Conservation (phyloP, 495 filamentous ascomycete genomes). For the Aspergillus haitiensis region DNA sequence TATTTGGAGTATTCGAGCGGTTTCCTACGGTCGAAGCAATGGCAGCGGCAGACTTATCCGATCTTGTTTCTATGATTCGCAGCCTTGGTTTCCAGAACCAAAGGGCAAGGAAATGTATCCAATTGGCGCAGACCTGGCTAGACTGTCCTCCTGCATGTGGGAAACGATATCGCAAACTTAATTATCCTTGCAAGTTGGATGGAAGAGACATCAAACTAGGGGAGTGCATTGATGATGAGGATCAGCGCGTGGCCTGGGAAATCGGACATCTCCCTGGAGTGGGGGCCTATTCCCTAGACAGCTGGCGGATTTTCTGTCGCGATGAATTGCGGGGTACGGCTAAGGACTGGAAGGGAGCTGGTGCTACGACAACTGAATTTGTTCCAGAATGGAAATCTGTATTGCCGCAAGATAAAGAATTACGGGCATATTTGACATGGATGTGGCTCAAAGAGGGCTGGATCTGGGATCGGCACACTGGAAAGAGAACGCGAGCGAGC, state of each 20-base stretch:
- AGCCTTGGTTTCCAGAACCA: slow-evolving; percentile 74
- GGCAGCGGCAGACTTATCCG: slow-evolving; percentile 54
- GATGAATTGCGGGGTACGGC: slow-evolving; percentile 69
- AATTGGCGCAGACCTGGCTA: slow-evolving; percentile 70
- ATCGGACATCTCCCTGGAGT: slow-evolving; percentile 81
- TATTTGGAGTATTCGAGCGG: slow-evolving; percentile 62
- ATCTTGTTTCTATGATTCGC: slow-evolving; percentile 62
- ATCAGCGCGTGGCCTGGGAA: slow-evolving; percentile 67
- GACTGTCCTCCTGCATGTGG: slow-evolving; percentile 58
- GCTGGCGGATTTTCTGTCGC: slow-evolving; percentile 91
- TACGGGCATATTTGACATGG: slow-evolving; percentile 84
- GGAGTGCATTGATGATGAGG: slow-evolving; percentile 49
- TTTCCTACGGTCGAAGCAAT: slow-evolving; percentile 70
- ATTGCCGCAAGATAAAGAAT: slow-evolving; percentile 81
- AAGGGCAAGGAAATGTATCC: slow-evolving; percentile 60
- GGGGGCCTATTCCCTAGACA: slow-evolving; percentile 85
- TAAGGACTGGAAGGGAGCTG: slow-evolving; percentile 58
- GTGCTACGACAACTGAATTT: slow-evolving; percentile 30
- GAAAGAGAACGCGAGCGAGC: slow-evolving; percentile 57
- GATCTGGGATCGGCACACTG: slow-evolving; percentile 74
- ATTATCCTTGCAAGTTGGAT: slow-evolving; percentile 63
- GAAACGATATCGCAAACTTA: slow-evolving; percentile 61
- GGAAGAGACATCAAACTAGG: slow-evolving; percentile 53
- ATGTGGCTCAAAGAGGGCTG: slow-evolving; percentile 87
- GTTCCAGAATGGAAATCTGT: slow-evolving; percentile 85